Base-by-base conservation (phyloP, 176 grass and related monocot genomes). In the Cenchrus purpureus region DNA sequence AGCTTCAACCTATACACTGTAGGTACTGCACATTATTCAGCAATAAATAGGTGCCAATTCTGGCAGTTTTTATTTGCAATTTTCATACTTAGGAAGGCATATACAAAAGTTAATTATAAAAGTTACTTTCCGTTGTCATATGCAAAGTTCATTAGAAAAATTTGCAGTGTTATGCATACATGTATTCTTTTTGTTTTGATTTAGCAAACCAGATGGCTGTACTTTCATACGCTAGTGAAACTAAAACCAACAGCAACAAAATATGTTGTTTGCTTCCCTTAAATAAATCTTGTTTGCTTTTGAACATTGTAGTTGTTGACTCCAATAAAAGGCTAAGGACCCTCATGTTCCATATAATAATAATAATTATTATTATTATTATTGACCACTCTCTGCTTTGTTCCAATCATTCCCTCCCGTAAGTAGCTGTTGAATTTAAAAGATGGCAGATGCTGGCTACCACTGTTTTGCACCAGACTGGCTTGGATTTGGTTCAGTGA, bases 401-500 rank as follows among this genome's bases (percentile, higher is more conserved):
- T 68, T 54, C 68, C 43, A 56, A 78, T 50, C n/a, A 58, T 89
- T 60, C 6, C 44, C 67, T 77, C 20, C 79, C 11, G 86, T 91
- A 76, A 94, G 65, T 46, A 44, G 55, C 37, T 67, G 73, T 61
- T 91, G 44, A 86, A 79, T 57, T 90, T 86, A 72, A 84, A 87
- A 98, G 95, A 95, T 98, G 92, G 78, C 93, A 85, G 88, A 88
- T 80, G 78, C 71, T 90, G 93, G 95, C 59, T 98, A 95, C 75
- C 95, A 92, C 74, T 95, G 95, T 73, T 95, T 81, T 80, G 95
- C 95, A 76, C 95, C 93, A 88, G 95, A 98, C 52, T 98, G 96
- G 96, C 90, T 98, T 65, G 93, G 96, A 90, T 98, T 98, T 81
- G 96, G 43, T 98, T 98, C 72, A 98, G 93, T 89, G 96, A 98